A percentile compares a stretch with the other conserved stretches of the same genome.
These are phyloP conservation scores for Solanum tarapatanum DNA, from an alignment of 257 asterid genomes.

Conservation along the genomic window DNA sequence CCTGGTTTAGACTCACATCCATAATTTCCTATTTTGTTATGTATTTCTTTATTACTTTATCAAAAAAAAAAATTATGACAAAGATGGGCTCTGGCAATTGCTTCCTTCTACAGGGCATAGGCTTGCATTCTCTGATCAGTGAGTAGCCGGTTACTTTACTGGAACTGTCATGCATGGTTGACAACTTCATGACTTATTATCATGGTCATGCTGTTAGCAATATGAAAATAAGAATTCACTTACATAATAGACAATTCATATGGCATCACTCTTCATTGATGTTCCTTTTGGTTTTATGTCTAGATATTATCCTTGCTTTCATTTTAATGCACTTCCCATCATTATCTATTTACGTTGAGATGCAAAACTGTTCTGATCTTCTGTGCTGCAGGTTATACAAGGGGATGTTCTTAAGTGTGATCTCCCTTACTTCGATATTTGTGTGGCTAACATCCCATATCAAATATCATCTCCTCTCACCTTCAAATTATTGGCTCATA, in stretches of 20 bases:
- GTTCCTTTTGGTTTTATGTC: background rate
- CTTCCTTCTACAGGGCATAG: background rate
- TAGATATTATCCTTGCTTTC: background rate
- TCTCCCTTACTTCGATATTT: slow-evolving; percentile 88
- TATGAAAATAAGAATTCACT: background rate
- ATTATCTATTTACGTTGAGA: background rate
- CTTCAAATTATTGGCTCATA: slow-evolving; percentile 72
- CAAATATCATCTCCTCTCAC: slow-evolving; percentile 95
- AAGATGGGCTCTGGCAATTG: background rate
- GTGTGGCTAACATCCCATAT: slow-evolving; percentile 93
- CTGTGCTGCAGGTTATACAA: slow-evolving; percentile 19
- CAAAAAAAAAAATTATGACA: background rate
- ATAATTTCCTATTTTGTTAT: background rate
- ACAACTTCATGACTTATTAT: background rate
- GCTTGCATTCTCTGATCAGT: background rate
- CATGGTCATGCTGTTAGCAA: background rate
- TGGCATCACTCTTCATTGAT: background rate
- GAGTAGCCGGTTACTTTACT: background rate
- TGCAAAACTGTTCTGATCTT: background rate
- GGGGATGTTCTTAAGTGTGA: slow-evolving; percentile 92
- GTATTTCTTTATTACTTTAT: background rate
- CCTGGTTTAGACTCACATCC: background rate
- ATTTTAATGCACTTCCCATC: background rate
- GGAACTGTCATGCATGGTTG: background rate
- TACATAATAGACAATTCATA: background rate